These are phyloP conservation scores for Candida gorgasii DNA, from an alignment of 805 yeast species.

Conservation along the genomic window DNA sequence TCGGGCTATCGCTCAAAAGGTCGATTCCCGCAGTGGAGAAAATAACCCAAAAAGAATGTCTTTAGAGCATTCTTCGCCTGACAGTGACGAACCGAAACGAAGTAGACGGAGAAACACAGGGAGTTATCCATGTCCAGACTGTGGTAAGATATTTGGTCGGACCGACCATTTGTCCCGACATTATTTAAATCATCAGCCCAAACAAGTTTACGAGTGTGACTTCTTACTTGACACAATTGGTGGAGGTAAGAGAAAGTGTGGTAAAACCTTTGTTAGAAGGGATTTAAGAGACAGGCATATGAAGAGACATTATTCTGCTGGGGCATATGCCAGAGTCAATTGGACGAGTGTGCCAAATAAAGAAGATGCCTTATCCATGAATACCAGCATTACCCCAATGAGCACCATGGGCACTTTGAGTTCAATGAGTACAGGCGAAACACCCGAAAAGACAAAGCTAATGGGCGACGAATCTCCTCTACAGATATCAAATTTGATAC, in stretches of 20 bases:
- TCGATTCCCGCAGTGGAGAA: slow-evolving; percentile 2
- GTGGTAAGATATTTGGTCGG: slow-evolving; percentile 57
- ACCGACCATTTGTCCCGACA: slow-evolving; percentile 68
- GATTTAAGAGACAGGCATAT: slow-evolving; percentile 51
- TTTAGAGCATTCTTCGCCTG: slow-evolving; percentile 10
- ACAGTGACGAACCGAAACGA: slow-evolving; percentile 2
- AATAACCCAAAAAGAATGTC: slow-evolving; percentile 7
- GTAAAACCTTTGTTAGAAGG: slow-evolving; percentile 61
- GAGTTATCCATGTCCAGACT: slow-evolving; percentile 39
- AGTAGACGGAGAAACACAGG: slow-evolving; percentile 24
- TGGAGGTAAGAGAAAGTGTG: slow-evolving; percentile 47
- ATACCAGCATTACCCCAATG: background rate
- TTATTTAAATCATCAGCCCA: slow-evolving; percentile 57
- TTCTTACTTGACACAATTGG: slow-evolving; percentile 42
- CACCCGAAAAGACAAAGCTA: background rate
- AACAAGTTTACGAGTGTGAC: slow-evolving; percentile 58
- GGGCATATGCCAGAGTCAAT: slow-evolving; percentile 13
- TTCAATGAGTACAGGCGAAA: background rate
- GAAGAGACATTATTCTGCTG: slow-evolving; percentile 25
- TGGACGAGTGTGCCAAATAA: slow-evolving; percentile 12
- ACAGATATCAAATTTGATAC: slow-evolving; percentile 22
- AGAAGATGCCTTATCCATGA: background rate
- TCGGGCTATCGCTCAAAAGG: background rate
- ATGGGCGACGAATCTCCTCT: slow-evolving; percentile 15
- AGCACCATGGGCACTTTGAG: background rate